Evolutionary conservation across 345 rosid species (phyloP).

Genomic region (Pugionium cornutum): DNA sequence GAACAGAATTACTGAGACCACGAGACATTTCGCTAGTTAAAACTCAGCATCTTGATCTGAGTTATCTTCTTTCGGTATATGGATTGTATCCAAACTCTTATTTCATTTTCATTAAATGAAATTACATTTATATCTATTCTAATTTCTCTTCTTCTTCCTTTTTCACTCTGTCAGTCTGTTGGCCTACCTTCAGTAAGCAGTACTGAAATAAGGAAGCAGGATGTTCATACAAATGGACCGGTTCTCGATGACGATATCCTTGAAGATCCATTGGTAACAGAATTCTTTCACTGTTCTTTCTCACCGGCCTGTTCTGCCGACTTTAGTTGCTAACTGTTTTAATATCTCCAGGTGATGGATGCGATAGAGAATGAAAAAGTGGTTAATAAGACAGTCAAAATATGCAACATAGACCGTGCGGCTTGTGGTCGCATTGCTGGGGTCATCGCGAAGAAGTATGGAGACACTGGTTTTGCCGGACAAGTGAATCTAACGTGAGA

Average conservation of each 20-base stretch:
- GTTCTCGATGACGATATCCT: conserved; percentile 80
- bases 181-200: conserved; percentile 91
- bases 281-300: neutral
- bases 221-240: conserved; percentile 80
- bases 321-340: conserved; percentile 16
- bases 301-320: neutral
- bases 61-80: conserved; percentile 69
- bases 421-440: conserved; percentile 96
- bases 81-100: neutral
- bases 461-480: conserved; percentile 98
- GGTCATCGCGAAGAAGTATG: conserved; percentile 86
- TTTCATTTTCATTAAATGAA: conserved; percentile 5
- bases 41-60: conserved; percentile 94
- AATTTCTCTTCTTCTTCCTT: neutral
- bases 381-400: conserved; percentile 64
- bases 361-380: conserved; percentile 87
- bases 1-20: conserved; percentile 69
- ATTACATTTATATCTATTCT: neutral
- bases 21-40: conserved; percentile 93
- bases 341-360: conserved; percentile 55
- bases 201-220: conserved; percentile 84
- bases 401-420: conserved; percentile 94
- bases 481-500: conserved; percentile 92
- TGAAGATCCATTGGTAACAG: conserved; percentile 79
- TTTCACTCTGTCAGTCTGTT: conserved; percentile 53